Base-by-base conservation (phyloP, 371 early-diverging fungal species). In the Mucor ambiguus region DNA sequence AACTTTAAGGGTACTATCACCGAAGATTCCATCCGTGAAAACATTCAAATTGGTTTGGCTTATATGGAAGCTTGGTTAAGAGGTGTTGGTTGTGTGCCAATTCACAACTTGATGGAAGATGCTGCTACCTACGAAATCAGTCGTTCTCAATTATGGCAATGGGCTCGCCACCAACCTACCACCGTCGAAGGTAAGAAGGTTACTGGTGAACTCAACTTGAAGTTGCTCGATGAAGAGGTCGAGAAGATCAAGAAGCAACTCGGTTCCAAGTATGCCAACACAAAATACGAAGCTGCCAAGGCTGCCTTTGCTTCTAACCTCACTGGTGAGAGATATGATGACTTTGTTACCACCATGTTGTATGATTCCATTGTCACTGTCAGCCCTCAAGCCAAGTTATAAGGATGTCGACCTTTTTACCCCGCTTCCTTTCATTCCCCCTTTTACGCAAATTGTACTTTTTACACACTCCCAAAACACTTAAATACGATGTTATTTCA, bases 11-110 rank as follows among this genome's bases (percentile, higher is more conserved):
- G 88, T 30, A 90, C 90, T 48, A 89, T 97, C 74, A 96, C 96
- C 58, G 96, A 96, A 76, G 76, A 83, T 32, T 96, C 96, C 64
- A 88, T 98, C 67, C 94, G 95, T 63, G 84, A 83, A 79, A 98
- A 98, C 87, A 86, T 97, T 66, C 87, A 92, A 41, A 93, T 97
- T 49, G 94, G 93, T 46, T 85, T 98, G 57, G 83, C 89, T 64
- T 98, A 98, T 83, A 96, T 96, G 91, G 96, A 95, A 82, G 89
- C 96, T 44, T 98, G 98, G 98, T 87, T 98, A 58, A 89, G 93
- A 70, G 98, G 96, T 32, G 80, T 84, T 59, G 98, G 98, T 20
- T 97, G 98, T 77, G 98, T 98, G n/a, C 98, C 98, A 41, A 96
- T 98, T 79, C 91, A 78, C 54, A 60, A 66, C 61, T 60, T 70